Conservation (phyloP, 805 yeast genomes). For the Yamadazyma philogaea region DNA sequence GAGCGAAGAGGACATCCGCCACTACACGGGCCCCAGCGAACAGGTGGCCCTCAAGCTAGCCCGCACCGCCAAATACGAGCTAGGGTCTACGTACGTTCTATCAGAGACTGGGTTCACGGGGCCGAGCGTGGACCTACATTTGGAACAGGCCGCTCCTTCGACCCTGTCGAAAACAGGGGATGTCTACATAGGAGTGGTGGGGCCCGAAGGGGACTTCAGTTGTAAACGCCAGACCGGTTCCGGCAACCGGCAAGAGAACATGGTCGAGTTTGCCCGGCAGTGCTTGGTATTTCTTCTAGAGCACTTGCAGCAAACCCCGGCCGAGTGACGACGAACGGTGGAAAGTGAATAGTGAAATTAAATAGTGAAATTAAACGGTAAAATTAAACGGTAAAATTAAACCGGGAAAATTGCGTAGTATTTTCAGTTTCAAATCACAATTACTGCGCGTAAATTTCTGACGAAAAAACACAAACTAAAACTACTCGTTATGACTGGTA, state of each 20-base stretch:
- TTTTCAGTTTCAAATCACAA: background rate
- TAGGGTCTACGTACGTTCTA: constrained; percentile 78
- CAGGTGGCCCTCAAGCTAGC: constrained; percentile 74
- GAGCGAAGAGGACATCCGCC: constrained; percentile 64
- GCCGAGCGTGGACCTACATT: constrained; percentile 49
- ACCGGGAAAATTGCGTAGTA: background rate
- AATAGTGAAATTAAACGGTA: too few relatives aligned
- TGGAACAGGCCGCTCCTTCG: constrained; percentile 16
- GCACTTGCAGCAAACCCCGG: too few relatives aligned
- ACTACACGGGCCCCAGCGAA: constrained; percentile 80
- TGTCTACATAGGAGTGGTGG: constrained; percentile 68
- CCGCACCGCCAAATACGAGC: constrained; percentile 71
- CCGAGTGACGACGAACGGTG: too few relatives aligned
- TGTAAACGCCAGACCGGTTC: constrained; percentile 43
- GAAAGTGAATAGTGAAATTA: too few relatives aligned
- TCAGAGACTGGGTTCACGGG: constrained; percentile 92
- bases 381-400: too few relatives aligned
- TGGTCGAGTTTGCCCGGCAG: constrained; percentile 68
- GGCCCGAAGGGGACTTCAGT: constrained; percentile 58
- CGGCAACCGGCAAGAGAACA: constrained; percentile 58
- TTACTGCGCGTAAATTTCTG: constrained; percentile 3
- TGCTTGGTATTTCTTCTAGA: constrained; percentile 63
- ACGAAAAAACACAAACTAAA: constrained; percentile 14
- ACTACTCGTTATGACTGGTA: constrained; percentile 14
- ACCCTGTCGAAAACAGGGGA: constrained; percentile 48